phyloP scores from a whole-genome alignment of 73 alveolate genomes.

The Tetrahymena borealis region DNA sequence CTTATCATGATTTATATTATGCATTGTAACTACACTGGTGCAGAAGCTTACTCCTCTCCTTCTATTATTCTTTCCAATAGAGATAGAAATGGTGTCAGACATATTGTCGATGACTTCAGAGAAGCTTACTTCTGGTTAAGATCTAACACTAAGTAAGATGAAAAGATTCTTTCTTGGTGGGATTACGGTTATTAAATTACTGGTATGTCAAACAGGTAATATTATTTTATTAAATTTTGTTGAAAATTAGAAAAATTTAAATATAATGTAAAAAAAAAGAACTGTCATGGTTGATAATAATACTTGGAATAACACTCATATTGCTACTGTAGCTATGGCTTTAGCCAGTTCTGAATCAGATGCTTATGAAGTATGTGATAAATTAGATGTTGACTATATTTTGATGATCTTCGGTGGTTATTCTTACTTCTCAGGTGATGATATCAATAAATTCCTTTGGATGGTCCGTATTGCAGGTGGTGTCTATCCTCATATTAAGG shows the following conservation, averaged over 20 bases:
- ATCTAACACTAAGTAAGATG: constrained; percentile 76
- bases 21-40: constrained; percentile 72
- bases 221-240: not conserved
- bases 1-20: constrained; percentile 39
- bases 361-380: constrained; percentile 63
- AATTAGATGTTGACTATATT: constrained; percentile 80
- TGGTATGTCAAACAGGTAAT: constrained; percentile 63
- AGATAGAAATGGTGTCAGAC: constrained; percentile 68
- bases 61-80: constrained; percentile 66
- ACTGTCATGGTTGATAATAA: constrained; percentile 85
- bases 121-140: constrained; percentile 94
- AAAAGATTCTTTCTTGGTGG: constrained; percentile 91
- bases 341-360: constrained; percentile 84
- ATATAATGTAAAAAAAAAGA: constrained; percentile 12
- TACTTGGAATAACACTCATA: constrained; percentile 88
- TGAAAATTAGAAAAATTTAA: not conserved
- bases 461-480: constrained; percentile 91
- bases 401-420: constrained; percentile 74
- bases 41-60: constrained; percentile 74
- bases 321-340: constrained; percentile 89
- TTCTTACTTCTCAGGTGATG: constrained; percentile 82
- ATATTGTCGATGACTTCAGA: constrained; percentile 84
- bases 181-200: constrained; percentile 90
- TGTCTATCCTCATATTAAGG: constrained; percentile 76
- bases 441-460: constrained; percentile 82